phyloP scores from a whole-genome alignment of 495 filamentous ascomycete species.

The Penicillium dipodomyicola region DNA sequence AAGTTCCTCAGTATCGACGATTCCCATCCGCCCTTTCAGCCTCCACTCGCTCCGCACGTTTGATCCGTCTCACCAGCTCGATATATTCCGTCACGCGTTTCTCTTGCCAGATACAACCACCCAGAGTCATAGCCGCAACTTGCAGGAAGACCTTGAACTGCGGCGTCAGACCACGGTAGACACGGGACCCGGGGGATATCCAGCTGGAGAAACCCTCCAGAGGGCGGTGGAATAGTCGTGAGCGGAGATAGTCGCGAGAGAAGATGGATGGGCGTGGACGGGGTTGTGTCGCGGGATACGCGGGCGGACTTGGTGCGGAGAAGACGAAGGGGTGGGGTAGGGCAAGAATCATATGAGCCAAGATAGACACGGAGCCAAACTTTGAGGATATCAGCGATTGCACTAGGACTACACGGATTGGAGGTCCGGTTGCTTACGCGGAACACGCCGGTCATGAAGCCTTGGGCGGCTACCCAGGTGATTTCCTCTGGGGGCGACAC shows the following conservation, averaged over 20 bases:
- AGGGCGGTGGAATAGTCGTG: constrained; percentile 43
- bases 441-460: constrained; percentile 46
- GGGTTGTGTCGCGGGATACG: constrained; percentile 21
- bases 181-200: constrained; percentile 53
- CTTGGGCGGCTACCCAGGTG: constrained; percentile 40
- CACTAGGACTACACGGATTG: background rate
- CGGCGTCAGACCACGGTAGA: constrained; percentile 79
- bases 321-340: constrained; percentile 49
- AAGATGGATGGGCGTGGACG: constrained; percentile 33
- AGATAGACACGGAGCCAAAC: constrained; percentile 49
- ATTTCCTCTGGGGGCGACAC: constrained; percentile 45
- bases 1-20: constrained; percentile 16
- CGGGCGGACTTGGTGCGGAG: constrained; percentile 23
- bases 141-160: constrained; percentile 94
- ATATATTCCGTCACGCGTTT: constrained; percentile 65
- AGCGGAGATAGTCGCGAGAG: constrained; percentile 38
- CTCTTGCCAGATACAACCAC: constrained; percentile 83
- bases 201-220: constrained; percentile 46
- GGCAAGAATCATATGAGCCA: constrained; percentile 49
- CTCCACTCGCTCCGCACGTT: constrained; percentile 61
- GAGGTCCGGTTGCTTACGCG: constrained; percentile 34
- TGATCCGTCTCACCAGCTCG: constrained; percentile 48
- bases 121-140: constrained; percentile 83
- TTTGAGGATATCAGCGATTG: constrained; percentile 21
- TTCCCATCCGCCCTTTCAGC: constrained; percentile 51